Conservation (phyloP, 805 yeast species). For the Myxozyma geophila region DNA sequence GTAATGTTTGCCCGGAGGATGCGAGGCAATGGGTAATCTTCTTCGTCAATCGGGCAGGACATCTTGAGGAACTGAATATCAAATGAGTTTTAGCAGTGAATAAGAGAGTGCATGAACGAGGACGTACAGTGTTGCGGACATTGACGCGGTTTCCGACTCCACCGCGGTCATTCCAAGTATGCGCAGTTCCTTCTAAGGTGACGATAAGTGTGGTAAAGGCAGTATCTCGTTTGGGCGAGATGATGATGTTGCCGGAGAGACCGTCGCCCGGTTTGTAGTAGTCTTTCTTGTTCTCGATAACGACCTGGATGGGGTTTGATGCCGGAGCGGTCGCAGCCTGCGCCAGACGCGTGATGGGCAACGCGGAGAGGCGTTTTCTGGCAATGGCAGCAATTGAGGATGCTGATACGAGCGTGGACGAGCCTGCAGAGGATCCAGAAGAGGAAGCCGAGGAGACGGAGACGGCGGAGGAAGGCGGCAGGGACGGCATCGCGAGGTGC, state of each 20-base stretch:
- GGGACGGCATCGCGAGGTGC: background rate
- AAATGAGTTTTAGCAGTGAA: background rate
- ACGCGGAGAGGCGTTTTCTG: background rate
- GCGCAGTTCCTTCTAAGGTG: slow-evolving; percentile 27
- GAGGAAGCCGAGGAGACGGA: slow-evolving; percentile 1
- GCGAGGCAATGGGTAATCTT: slow-evolving; percentile 13
- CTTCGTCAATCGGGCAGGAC: slow-evolving; percentile 22
- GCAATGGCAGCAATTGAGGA: background rate
- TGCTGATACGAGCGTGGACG: background rate
- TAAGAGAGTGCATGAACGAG: background rate
- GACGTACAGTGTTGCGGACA: slow-evolving; percentile 18
- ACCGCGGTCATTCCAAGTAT: slow-evolving; percentile 21
- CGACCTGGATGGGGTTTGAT: slow-evolving; percentile 3
- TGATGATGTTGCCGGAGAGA: slow-evolving; percentile 23
- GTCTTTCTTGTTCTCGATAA: slow-evolving; percentile 17
- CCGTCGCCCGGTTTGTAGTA: slow-evolving; percentile 27
- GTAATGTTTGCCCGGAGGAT: slow-evolving; percentile 16
- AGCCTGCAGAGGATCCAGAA: background rate
- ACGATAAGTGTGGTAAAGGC: slow-evolving; percentile 13
- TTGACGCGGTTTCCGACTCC: slow-evolving; percentile 7
- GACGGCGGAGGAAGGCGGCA: background rate
- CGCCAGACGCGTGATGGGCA: background rate
- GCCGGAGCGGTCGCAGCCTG: background rate
- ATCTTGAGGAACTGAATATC: slow-evolving; percentile 24
- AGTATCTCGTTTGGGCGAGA: slow-evolving; percentile 6